Conservation (phyloP, 2,329 filamentous ascomycete genomes). For the Epichloe gansuensis region DNA sequence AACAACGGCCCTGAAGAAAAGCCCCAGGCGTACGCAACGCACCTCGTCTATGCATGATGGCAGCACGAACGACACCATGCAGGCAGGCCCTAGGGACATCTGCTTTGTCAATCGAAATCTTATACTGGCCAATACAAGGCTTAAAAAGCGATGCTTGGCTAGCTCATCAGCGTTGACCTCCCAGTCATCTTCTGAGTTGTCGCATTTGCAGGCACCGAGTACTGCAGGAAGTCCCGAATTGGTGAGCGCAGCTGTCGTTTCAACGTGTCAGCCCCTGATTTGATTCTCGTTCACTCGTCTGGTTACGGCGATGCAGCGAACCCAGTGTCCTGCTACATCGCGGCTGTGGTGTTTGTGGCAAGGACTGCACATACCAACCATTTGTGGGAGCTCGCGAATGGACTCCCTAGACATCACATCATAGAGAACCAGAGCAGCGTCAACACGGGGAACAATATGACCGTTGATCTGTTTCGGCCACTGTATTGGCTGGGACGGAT, state of each 20-base stretch:
- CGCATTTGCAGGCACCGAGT: constrained; percentile 83
- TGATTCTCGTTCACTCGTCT: background rate
- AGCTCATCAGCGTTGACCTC: constrained; percentile 59
- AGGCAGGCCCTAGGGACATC: constrained; percentile 67
- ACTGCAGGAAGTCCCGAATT: constrained; percentile 64
- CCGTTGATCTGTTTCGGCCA: constrained; percentile 61
- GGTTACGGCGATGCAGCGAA: background rate
- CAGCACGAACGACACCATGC: constrained; percentile 59
- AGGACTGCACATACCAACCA: constrained; percentile 48
- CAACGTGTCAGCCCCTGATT: background rate
- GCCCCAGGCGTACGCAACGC: constrained; percentile 20
- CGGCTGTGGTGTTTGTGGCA: background rate
- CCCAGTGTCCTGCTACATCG: background rate
- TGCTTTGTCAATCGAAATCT: constrained; percentile 56
- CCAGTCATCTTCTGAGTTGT: constrained; percentile 57
- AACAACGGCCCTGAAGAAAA: background rate
- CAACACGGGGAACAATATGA: constrained; percentile 59
- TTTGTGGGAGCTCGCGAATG: constrained; percentile 60
- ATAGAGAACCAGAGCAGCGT: constrained; percentile 78
- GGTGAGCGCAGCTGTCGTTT: constrained; percentile 53
- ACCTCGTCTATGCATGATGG: constrained; percentile 60
- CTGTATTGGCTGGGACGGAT: constrained; percentile 43
- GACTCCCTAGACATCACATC: constrained; percentile 72
- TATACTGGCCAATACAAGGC: constrained; percentile 59
- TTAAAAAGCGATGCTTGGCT: constrained; percentile 50